Conservation (phyloP, 1,139 yeast species). For the Geotrichum candidum region DNA sequence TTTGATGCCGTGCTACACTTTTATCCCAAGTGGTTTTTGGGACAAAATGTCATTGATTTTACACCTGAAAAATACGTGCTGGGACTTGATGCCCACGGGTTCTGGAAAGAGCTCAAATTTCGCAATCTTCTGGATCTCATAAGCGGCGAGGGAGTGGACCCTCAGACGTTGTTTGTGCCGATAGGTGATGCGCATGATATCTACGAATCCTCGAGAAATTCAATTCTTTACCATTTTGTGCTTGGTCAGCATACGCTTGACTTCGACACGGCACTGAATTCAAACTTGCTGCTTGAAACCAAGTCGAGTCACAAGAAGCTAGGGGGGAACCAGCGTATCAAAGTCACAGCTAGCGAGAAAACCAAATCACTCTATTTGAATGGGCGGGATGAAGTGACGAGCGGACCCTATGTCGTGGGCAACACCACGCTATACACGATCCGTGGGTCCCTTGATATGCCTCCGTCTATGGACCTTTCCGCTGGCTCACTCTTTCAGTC, state of each 20-base stretch:
- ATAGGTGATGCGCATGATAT: conserved; percentile 23
- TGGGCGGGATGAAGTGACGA: conserved; percentile 40
- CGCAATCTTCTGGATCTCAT: conserved; percentile 54
- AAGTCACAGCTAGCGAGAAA: conserved; percentile 30
- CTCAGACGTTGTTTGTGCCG: conserved; percentile 58
- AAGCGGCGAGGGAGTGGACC: conserved; percentile 43
- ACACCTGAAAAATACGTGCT: conserved; percentile 67
- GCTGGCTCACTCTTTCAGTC: conserved; percentile 52
- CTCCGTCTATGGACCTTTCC: conserved; percentile 48
- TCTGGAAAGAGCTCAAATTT: conserved; percentile 65
- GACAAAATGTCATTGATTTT: conserved; percentile 36
- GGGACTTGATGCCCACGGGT: conserved; percentile 61
- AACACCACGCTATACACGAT: conserved; percentile 59
- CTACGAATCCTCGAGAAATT: conserved; percentile 30
- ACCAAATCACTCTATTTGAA: conserved; percentile 41
- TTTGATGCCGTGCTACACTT: conserved; percentile 61
- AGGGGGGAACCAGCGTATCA: conserved; percentile 47
- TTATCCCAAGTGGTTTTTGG: conserved; percentile 37
- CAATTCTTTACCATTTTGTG: conserved; percentile 62
- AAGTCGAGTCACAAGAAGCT: conserved; percentile 24
- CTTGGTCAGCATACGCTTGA: conserved; percentile 43
- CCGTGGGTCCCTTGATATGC: conserved; percentile 52
- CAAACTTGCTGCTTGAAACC: conserved; percentile 10
- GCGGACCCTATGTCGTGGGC: conserved; percentile 44
- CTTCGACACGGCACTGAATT: conserved; percentile 36